phyloP scores from a whole-genome alignment of 768 basidiomycete genomes.

The Termitomyces sp. region DNA sequence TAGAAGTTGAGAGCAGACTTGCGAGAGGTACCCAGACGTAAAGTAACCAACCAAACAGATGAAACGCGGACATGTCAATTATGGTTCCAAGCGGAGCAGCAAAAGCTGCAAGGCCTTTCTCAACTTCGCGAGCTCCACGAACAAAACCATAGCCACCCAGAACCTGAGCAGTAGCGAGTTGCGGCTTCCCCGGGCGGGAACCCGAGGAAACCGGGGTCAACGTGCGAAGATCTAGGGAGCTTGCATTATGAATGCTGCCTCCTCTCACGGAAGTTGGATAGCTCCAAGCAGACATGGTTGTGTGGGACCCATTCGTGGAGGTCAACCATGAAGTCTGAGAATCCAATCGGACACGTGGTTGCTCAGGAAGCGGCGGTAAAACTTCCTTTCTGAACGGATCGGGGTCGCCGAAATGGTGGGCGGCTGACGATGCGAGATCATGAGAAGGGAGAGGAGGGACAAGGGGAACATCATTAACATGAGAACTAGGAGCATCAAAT shows the following conservation, averaged over 20 bases:
- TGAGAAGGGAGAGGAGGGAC: conserved; percentile 67
- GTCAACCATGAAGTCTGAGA: conserved; percentile 77
- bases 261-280: conserved; percentile 48
- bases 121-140: conserved; percentile 38
- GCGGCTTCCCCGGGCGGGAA: conserved; percentile 47
- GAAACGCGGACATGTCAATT: conserved; percentile 51
- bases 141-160: conserved; percentile 66
- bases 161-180: conserved; percentile 54
- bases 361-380: conserved; percentile 31
- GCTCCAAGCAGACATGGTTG: conserved; percentile 63
- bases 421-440: conserved; percentile 40
- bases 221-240: conserved; percentile 37
- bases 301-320: conserved; percentile 52
- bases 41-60: conserved; percentile 58
- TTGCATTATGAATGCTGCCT: conserved; percentile 27
- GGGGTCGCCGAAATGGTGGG: conserved; percentile 35
- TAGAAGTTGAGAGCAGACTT: conserved; percentile 23
- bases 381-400: conserved; percentile 63
- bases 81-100: conserved; percentile 39
- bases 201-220: conserved; percentile 31
- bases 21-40: conserved; percentile 69
- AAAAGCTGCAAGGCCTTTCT: conserved; percentile 47
- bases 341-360: conserved; percentile 45
- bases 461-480: conserved; percentile 50
- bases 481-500: conserved; percentile 47